These are phyloP conservation scores for Collybia sp. DNA, from an alignment of 768 basidiomycete species.

Conservation along the genomic window DNA sequence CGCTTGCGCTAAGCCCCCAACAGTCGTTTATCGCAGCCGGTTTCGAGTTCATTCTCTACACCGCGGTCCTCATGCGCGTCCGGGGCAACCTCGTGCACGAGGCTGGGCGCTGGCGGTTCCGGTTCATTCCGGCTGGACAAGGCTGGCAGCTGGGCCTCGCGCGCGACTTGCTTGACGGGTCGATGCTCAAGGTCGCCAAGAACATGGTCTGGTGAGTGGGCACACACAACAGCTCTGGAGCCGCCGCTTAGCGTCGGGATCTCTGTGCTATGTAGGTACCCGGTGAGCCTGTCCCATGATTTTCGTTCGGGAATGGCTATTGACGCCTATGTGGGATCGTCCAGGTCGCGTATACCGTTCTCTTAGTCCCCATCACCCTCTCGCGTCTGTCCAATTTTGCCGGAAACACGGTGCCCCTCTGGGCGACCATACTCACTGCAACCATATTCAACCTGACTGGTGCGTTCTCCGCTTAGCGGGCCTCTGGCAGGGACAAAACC, in stretches of 20 bases:
- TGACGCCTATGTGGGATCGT: neutral
- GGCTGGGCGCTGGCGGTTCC: slow-evolving; percentile 14
- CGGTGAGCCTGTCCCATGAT: too few relatives aligned
- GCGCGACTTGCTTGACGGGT: slow-evolving; percentile 17
- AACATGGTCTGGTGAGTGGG: slow-evolving; percentile 19
- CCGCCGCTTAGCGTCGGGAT: too few relatives aligned
- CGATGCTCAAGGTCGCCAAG: slow-evolving; percentile 17
- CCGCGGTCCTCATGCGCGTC: slow-evolving; percentile 18
- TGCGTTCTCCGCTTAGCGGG: slow-evolving; percentile 4
- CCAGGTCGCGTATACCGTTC: slow-evolving; percentile 21
- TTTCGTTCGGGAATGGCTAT: too few relatives aligned
- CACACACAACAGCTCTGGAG: neutral
- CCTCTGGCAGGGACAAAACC: too few relatives aligned
- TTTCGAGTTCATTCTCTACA: slow-evolving; percentile 16
- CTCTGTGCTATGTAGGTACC: too few relatives aligned
- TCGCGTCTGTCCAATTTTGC: slow-evolving; percentile 21
- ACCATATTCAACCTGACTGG: slow-evolving; percentile 26
- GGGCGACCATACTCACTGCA: slow-evolving; percentile 14
- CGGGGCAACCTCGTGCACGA: slow-evolving; percentile 18
- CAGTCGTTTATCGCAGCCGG: slow-evolving; percentile 23
- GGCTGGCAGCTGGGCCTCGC: slow-evolving; percentile 15
- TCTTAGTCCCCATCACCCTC: slow-evolving; percentile 23
- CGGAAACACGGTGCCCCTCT: slow-evolving; percentile 19
- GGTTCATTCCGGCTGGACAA: slow-evolving; percentile 11
- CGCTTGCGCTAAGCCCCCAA: neutral